A percentile compares a stretch with the other conserved stretches of the same genome.
These are phyloP conservation scores for Rhizopogon rudus DNA, from an alignment of 768 basidiomycete genomes.

Conservation along the genomic window DNA sequence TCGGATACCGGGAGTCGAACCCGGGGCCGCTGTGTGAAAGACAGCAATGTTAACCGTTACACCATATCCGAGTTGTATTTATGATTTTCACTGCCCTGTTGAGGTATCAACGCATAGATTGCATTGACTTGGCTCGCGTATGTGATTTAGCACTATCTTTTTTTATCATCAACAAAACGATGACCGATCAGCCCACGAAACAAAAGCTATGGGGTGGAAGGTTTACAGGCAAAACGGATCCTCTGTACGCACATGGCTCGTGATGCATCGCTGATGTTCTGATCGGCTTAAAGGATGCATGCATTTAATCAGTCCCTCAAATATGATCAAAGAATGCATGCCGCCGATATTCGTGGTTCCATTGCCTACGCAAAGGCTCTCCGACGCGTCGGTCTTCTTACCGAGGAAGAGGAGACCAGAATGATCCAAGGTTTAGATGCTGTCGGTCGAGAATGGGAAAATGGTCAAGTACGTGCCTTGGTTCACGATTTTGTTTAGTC, in stretches of 20 bases:
- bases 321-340: conserved; percentile 93
- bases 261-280: neutral
- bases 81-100: no score
- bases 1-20: conserved; percentile 17
- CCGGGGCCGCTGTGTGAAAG: conserved; percentile 17
- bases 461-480: conserved; percentile 53
- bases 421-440: conserved; percentile 69
- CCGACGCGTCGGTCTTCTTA: conserved; percentile 75
- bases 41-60: conserved; percentile 17
- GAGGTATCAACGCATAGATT: no score
- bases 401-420: conserved; percentile 63
- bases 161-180: neutral
- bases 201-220: conserved; percentile 88
- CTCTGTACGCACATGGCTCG: conserved; percentile 12
- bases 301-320: conserved; percentile 94
- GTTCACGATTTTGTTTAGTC: neutral
- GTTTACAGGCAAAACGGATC: conserved; percentile 88
- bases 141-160: no score
- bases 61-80: conserved; percentile 9
- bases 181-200: conserved; percentile 38
- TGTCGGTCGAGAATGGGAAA: conserved; percentile 85
- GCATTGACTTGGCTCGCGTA: no score
- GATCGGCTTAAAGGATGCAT: conserved; percentile 70
- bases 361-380: conserved; percentile 94
- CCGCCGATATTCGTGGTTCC: conserved; percentile 87